Base-by-base conservation (phyloP, 2,329 filamentous ascomycete species). In the Claviceps arundinis region DNA sequence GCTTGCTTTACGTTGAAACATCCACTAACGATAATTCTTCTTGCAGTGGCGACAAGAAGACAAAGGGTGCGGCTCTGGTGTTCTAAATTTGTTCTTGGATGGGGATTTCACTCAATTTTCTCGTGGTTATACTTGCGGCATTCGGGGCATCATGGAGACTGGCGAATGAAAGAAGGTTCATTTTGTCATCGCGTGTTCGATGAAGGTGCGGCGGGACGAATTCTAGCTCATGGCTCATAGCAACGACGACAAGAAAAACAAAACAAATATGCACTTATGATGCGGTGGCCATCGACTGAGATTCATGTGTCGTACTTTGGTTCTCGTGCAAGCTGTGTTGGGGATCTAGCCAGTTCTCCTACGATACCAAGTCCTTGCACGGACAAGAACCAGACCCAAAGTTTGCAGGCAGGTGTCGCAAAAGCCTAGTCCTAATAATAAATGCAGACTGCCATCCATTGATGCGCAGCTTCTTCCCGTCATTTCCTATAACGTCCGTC, bases 41-140 rank as follows among this genome's bases (percentile, higher is more conserved):
- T 13, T 22, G 67, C 65, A 95, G 93, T 85, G 93, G 93, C 84
- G 93, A 98, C 86, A 98, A 98, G 90, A 98, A 98, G 89, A 98
- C 93, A 68, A 98, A 98, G 89, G 93, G 93, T 86, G 93, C 93
- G 68, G 93, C 93, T 76, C 84, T 98, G 70, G 93, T 98, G 69
- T 98, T 98, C 84, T 98, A 95, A 85, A 77, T 80, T 75, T 71
- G 68, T 75, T 75, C 68, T 67, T 37, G 45, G 24, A 62, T 65
- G 67, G 62, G 65, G 41, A 64, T 64, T 64, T 66, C 63, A 68
- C 63, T 64, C 58, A 66, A 65, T 66, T 64, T 64, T 65, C 64
- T 68, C 61, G 65, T 68, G 66, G 64, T 68, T 70, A 64, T 69
- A 64, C 63, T 70, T 68, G 67, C 66, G 68, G 65, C 65, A 67